A percentile compares a stretch with the other conserved stretches of the same genome.
Conservation (phyloP, 345 rosid species). For the Erucastrum elatum region DNA sequence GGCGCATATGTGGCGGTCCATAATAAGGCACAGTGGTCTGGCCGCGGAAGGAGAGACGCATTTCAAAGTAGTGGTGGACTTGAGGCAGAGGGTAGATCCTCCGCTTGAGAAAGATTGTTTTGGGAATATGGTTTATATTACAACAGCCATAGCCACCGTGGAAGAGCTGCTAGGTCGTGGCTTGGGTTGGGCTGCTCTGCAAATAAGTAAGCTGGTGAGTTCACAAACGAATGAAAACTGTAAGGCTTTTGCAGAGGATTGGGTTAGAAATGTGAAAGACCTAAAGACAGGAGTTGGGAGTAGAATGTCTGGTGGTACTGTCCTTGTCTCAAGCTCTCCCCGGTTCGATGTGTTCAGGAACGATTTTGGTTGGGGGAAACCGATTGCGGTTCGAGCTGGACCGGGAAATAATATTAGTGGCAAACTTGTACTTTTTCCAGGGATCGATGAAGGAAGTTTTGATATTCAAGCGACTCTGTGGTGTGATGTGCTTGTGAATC, state of each 20-base stretch:
- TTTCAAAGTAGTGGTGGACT: not conserved
- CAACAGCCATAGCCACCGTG: not conserved
- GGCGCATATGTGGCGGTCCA: slow-evolving; percentile 26
- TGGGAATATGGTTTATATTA: not conserved
- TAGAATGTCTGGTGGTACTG: not conserved
- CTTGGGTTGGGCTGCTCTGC: slow-evolving; percentile 1
- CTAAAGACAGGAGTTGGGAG: not conserved
- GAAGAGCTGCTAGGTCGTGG: not conserved
- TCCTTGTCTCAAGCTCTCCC: slow-evolving; percentile 40
- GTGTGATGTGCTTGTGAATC: not conserved
- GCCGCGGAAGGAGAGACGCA: not conserved
- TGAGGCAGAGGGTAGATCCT: not conserved
- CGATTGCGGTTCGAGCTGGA: slow-evolving; percentile 20
- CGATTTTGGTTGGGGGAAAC: slow-evolving; percentile 49
- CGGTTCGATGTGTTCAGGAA: slow-evolving; percentile 43
- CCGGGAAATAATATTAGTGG: not conserved
- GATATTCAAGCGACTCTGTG: slow-evolving; percentile 16
- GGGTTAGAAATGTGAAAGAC: slow-evolving; percentile 7
- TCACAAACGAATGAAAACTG: slow-evolving; percentile 5
- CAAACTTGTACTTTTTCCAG: not conserved
- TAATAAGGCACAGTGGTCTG: not conserved
- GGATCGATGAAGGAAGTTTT: slow-evolving; percentile 12
- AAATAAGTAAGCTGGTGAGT: not conserved
- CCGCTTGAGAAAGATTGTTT: not conserved
- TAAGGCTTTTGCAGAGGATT: not conserved